Base-by-base conservation (phyloP, 1,284 basidiomycete genomes). In the Singerocomus inundabilis region DNA sequence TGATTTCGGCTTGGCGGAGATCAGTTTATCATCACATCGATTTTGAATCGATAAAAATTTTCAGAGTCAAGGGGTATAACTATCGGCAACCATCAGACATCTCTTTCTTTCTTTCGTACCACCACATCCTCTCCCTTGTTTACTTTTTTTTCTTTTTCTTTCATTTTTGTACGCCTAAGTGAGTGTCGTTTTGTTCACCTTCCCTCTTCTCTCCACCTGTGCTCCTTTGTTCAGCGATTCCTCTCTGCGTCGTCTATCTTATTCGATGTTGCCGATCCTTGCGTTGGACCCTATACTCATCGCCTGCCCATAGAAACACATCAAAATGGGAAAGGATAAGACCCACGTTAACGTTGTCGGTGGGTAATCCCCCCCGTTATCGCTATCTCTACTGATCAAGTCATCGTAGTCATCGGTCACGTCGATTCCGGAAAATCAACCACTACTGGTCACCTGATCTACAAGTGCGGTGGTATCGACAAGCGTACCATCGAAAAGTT, bases 391-490 rank as follows among this genome's bases (percentile, higher is more conserved):
- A 46, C 54, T 58, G 53, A 68, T 71, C 54, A 58, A 52, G 54
- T 53, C 52, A 71, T 77, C 68, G 66, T 75, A 91, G 93, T 96
- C 75, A 94, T 95, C 80, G 92, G 93, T 61, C 93, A 96, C 81
- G 92, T 95, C 88, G 91, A 93, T 79, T 93, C 91, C 72, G 91
- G 96, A 67, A 98, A 98, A 82, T 98, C 95, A 60, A 99, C 96
- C 77, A 99, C 96, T 72, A 99, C 97, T 69, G 97, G 97, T 67
- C 97, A 99, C 84, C 83, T 99, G 79, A 99, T 99, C 87, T 98
- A 98, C 93, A 98, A 99, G 88, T 99, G 96, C 77, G 96, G 96
- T 88, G 97, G 97, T 93, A 99, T 99, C 81, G 97, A 99, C 78
- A 99, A 99, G 84, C 96, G 97, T 89, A 98, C 95, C 75, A 98